A percentile compares a stretch with the other conserved stretches of the same genome.
phyloP scores from a whole-genome alignment of 2,329 filamentous ascomycete genomes.

The Botryosphaeria agaves region DNA sequence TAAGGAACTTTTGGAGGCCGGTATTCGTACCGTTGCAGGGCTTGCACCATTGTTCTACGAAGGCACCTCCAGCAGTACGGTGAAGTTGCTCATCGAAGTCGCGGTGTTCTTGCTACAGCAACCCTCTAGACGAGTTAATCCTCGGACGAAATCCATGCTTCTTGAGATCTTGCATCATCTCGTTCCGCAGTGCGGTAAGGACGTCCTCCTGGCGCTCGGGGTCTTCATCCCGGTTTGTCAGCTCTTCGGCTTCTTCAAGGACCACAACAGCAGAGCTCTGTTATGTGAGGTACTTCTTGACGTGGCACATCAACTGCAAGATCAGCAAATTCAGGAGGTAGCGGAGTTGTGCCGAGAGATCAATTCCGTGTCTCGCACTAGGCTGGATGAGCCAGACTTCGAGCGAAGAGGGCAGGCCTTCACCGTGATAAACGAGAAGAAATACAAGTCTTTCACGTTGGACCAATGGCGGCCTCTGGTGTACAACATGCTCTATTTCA shows the following conservation, averaged over 20 bases:
- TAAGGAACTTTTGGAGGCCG: slow-evolving; percentile 61
- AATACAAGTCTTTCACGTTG: slow-evolving; percentile 41
- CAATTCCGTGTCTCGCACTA: slow-evolving; percentile 57
- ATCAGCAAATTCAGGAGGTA: slow-evolving; percentile 41
- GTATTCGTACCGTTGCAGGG: slow-evolving; percentile 62
- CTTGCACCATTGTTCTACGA: slow-evolving; percentile 56
- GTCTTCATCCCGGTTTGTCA: slow-evolving; percentile 62
- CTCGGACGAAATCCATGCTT: slow-evolving; percentile 66
- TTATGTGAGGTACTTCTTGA: slow-evolving; percentile 60
- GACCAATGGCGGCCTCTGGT: slow-evolving; percentile 77
- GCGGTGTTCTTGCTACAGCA: slow-evolving; percentile 69
- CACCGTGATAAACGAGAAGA: slow-evolving; percentile 46
- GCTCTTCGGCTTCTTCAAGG: slow-evolving; percentile 81
- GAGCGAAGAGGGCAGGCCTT: slow-evolving; percentile 67
- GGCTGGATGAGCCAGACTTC: slow-evolving; percentile 77
- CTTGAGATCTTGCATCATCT: slow-evolving; percentile 70
- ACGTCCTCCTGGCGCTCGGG: slow-evolving; percentile 45
- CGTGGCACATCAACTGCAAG: slow-evolving; percentile 52
- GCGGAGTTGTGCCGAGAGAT: slow-evolving; percentile 58
- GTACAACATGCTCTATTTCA: slow-evolving; percentile 77
- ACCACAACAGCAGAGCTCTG: slow-evolving; percentile 56
- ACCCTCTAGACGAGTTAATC: slow-evolving; percentile 66
- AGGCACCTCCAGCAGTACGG: slow-evolving; percentile 50
- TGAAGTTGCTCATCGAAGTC: slow-evolving; percentile 64
- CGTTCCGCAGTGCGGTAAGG: slow-evolving; percentile 43